Evolutionary conservation across 345 rosid genomes (phyloP).

Genomic region (Sonneratia alba): DNA sequence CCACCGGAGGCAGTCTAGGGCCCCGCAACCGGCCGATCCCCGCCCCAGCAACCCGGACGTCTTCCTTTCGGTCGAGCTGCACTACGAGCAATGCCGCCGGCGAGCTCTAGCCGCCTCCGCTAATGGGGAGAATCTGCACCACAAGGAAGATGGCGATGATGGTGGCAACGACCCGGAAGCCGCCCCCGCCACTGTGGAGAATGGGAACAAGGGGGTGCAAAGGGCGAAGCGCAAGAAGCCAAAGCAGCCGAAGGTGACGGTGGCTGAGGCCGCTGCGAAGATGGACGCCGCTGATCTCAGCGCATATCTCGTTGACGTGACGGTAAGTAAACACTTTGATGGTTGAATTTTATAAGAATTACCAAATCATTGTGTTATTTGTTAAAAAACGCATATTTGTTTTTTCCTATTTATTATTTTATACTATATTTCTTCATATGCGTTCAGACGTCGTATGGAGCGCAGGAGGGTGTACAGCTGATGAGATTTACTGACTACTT

Average conservation of each 20-base stretch:
- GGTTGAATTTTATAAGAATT: background rate
- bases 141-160: constrained; percentile 27
- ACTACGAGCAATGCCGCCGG: constrained; percentile 53
- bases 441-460: constrained; percentile 43
- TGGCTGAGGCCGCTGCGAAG: constrained; percentile 51
- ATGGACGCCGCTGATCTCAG: constrained; percentile 46
- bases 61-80: constrained; percentile 43
- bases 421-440: background rate
- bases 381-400: background rate
- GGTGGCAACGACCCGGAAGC: constrained; percentile 23
- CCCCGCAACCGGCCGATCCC: constrained; percentile 6
- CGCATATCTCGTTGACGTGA: constrained; percentile 44
- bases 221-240: constrained; percentile 46
- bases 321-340: constrained; percentile 22
- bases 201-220: constrained; percentile 29
- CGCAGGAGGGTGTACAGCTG: constrained; percentile 52
- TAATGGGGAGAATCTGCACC: constrained; percentile 28
- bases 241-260: constrained; percentile 60
- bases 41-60: constrained; percentile 23
- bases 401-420: background rate
- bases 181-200: constrained; percentile 16
- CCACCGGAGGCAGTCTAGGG: constrained; percentile 24
- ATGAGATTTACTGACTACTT: constrained; percentile 71
- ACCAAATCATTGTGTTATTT: background rate
- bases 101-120: constrained; percentile 17